Percentiles rank a stretch among this genome's conserved stretches.
Evolutionary conservation across 176 grass and related monocot species (phyloP).

Genomic region (Zoysia pacifica): DNA sequence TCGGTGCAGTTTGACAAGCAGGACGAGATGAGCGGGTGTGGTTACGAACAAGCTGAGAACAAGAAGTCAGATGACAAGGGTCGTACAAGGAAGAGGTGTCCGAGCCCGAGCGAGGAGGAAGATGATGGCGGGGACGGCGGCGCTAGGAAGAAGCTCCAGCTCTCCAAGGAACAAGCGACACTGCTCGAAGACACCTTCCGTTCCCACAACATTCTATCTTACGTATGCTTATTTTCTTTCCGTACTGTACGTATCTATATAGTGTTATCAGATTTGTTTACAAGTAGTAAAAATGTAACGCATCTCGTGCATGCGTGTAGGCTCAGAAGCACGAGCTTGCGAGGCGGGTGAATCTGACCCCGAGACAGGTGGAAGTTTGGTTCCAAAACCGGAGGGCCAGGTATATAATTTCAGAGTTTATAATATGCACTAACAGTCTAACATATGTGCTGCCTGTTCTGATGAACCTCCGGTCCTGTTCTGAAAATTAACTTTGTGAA

Average conservation of each 20-base stretch:
- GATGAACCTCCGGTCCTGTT: not conserved
- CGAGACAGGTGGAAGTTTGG: constrained; percentile 89
- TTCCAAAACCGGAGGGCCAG: constrained; percentile 93
- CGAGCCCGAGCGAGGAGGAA: constrained; percentile 17
- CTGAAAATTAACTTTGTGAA: not conserved
- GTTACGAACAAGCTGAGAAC: not conserved
- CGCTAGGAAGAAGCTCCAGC: constrained; percentile 69
- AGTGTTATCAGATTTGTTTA: not conserved
- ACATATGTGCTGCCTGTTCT: not conserved
- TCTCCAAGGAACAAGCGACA: constrained; percentile 59
- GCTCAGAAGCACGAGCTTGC: constrained; percentile 66
- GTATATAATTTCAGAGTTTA: constrained; percentile 23
- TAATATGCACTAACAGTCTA: not conserved
- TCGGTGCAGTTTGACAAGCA: constrained; percentile 38
- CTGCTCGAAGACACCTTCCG: constrained; percentile 68
- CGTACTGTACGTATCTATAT: not conserved
- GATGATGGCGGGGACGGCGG: not conserved
- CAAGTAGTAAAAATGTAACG: not conserved
- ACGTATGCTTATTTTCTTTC: constrained; percentile 36
- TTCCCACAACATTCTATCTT: constrained; percentile 56
- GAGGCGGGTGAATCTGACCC: constrained; percentile 54
- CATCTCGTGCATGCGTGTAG: not conserved
- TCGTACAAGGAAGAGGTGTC: not conserved
- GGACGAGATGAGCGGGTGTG: not conserved
- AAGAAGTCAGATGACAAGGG: constrained; percentile 7